Percentiles rank a stretch among this genome's conserved stretches.
Conservation (phyloP, 768 basidiomycete species). For the Tylopilus rubrobrunneus region DNA sequence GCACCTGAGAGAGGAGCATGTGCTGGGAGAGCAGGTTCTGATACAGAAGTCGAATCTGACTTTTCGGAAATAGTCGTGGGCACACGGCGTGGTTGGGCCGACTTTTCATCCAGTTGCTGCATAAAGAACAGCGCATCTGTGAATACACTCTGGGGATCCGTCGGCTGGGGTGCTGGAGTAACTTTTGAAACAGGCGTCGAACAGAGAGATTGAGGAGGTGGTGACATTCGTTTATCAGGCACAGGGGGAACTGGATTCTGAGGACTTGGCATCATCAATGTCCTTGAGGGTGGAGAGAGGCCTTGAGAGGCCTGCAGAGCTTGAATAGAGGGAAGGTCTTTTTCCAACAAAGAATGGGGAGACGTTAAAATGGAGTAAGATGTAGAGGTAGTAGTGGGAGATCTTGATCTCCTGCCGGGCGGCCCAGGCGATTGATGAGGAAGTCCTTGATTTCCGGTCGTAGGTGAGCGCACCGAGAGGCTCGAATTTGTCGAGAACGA, state of each 20-base stretch:
- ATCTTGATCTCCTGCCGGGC: slow-evolving; percentile 18
- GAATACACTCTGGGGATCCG: slow-evolving; percentile 37
- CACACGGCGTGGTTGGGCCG: slow-evolving; percentile 33
- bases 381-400: slow-evolving; percentile 21
- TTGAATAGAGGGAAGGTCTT: slow-evolving; percentile 33
- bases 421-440: slow-evolving; percentile 16
- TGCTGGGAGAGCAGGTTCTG: slow-evolving; percentile 23
- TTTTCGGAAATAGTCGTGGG: slow-evolving; percentile 46
- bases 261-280: slow-evolving; percentile 9
- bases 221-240: slow-evolving; percentile 21
- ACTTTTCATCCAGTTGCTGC: slow-evolving; percentile 47
- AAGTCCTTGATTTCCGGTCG: slow-evolving; percentile 12
- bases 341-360: slow-evolving; percentile 30
- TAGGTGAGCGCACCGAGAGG: slow-evolving; percentile 18
- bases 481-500: slow-evolving; percentile 32
- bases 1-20: slow-evolving; percentile 21
- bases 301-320: slow-evolving; percentile 21
- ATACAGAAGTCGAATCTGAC: slow-evolving; percentile 33
- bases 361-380: slow-evolving; percentile 36
- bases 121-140: slow-evolving; percentile 67
- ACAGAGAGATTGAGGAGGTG: slow-evolving; percentile 14
- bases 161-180: slow-evolving; percentile 7
- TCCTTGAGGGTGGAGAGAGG: slow-evolving; percentile 9
- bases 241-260: slow-evolving; percentile 25
- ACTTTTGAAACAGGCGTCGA: slow-evolving; percentile 30